Evolutionary conservation across 1,284 basidiomycete species (phyloP), one percentile per base, ranked within the genome.

Genomic region (Coriolopsis trogii): DNA sequence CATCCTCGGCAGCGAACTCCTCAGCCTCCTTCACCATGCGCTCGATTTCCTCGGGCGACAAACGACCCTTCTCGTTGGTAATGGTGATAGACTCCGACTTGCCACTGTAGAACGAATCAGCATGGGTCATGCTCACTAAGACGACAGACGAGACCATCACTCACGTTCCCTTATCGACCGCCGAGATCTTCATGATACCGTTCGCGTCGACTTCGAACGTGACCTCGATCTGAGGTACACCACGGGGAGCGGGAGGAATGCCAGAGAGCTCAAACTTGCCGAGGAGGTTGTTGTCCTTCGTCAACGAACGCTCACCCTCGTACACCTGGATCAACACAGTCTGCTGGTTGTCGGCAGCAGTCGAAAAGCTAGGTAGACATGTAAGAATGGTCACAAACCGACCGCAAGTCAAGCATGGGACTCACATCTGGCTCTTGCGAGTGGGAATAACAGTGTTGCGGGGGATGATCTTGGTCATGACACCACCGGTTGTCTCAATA

Each of bases 401-500:
- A 29, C 7, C 36, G 10, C 13, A 13, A 29, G 37, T 5, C 9
- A 51, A 23, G 5, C n/a, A 26, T 26, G 31, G 2, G 7, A 36
- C 30, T 21, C 6, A 33, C 84, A 96, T 96, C 76, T 98, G 93
- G 55, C 87, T 88, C 82, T 99, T 98, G 82, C 93, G 93, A 69
- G 96, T 98, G 51, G 95, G 95, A 63, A 99, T 93, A 68, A 96
- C 93, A 26, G 96, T 98, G 88, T 98, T 98, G 67, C 95, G 91
- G 56, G 91, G 82, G 65, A 96, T 96, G 65, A 98, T 84, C 77
- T 96, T 95, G 68, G 95, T 98, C 84, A 98, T 94, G 65, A 98
- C 95, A 74, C 95, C 96, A 60, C 96, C 96, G 41, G 95, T 96
- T 62, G 95, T 98, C 83, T 98, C 95, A 65, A 98, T 98, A 85